These are phyloP conservation scores for Karstenula rhodostoma DNA, from an alignment of 2,329 filamentous ascomycete species.

Conservation along the genomic window DNA sequence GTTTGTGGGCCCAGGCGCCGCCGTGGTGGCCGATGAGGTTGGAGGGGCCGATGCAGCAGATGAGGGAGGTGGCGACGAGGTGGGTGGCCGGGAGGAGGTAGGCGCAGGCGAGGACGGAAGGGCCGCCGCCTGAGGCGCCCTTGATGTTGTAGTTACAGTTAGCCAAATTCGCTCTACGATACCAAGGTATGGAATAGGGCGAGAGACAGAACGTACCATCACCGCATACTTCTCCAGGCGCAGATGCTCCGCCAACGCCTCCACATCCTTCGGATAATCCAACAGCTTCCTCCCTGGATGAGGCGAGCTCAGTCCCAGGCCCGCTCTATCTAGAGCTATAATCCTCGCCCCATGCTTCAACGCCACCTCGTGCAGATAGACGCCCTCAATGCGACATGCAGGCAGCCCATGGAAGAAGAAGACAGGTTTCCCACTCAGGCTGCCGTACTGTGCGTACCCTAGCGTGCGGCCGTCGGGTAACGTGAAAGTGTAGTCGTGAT, in stretches of 20 bases:
- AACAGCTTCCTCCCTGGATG: constrained; percentile 30
- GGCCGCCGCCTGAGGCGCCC: constrained; percentile 45
- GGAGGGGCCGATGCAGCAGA: constrained; percentile 45
- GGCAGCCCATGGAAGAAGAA: constrained; percentile 43
- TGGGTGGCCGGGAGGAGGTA: constrained; percentile 25
- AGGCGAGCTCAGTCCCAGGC: constrained; percentile 38
- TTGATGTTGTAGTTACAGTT: constrained; percentile 17
- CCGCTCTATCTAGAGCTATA: constrained; percentile 39
- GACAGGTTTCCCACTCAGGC: constrained; percentile 33
- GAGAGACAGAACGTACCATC: constrained; percentile 26
- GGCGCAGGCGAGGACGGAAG: constrained; percentile 43
- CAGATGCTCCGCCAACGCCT: constrained; percentile 31
- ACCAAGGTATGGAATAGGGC: neutral
- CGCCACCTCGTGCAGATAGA: constrained; percentile 30
- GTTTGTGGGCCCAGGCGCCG: constrained; percentile 23
- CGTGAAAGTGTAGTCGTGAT: constrained; percentile 37
- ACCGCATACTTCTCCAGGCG: constrained; percentile 32
- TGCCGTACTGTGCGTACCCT: constrained; percentile 46
- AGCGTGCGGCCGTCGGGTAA: constrained; percentile 49
- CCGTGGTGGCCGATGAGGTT: constrained; percentile 40
- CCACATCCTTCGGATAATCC: constrained; percentile 35
- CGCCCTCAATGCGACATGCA: constrained; percentile 41
- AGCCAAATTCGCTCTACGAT: neutral
- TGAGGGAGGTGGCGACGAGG: constrained; percentile 34
- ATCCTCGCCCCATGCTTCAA: constrained; percentile 34